Base-by-base conservation (phyloP, 371 early-diverging fungal genomes). In the Syncephalastrum racemosum region DNA sequence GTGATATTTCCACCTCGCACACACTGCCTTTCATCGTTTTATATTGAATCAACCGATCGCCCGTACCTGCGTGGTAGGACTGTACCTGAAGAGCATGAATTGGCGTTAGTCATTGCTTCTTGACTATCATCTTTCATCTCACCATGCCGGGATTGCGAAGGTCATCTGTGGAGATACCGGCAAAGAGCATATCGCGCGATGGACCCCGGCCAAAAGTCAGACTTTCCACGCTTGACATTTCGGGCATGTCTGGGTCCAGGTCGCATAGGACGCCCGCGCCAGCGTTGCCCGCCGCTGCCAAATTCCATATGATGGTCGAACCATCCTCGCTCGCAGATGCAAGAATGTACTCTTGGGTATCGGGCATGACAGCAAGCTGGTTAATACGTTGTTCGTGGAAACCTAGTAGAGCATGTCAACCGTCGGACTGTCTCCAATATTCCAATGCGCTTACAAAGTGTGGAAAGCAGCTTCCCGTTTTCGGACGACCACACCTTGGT, bases 311-410 rank as follows among this genome's bases (percentile, higher is more conserved):
- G 10, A 67, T 67, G 1, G 71, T 73, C 41, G 65, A 55, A 0
- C 77, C 77, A 49, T 77, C 77, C 18, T 51, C 63, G 0, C 73
- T 73, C 23, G 66, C 66, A 10, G 69, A 65, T 0, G 73, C 77
- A 0, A 77, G 18, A 0, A 77, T 55, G 39, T 73, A 62, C 1
- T 64, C 61, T 19, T 47, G 14, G 2, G 16, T 15, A 27, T 60
- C 47, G 4, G 58, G 43, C 5, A 36, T 43, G 13, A 65, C 50
- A 8, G 66, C 56, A 6, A 65, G 31, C 18, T 62, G 58, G 39
- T 62, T 53, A 1, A 62, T 42, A n/a, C 36, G 24, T 20, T 55
- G 49, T 22, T 54, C 41, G 45, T 58, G 47, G 20, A 39, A 54
- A 16, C 19, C 60, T 62, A 42, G 2, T 31, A 40, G 10, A 42